A percentile compares a stretch with the other conserved stretches of the same genome.
Conservation (phyloP, 2,329 filamentous ascomycete genomes). For the Xylariales sp. region DNA sequence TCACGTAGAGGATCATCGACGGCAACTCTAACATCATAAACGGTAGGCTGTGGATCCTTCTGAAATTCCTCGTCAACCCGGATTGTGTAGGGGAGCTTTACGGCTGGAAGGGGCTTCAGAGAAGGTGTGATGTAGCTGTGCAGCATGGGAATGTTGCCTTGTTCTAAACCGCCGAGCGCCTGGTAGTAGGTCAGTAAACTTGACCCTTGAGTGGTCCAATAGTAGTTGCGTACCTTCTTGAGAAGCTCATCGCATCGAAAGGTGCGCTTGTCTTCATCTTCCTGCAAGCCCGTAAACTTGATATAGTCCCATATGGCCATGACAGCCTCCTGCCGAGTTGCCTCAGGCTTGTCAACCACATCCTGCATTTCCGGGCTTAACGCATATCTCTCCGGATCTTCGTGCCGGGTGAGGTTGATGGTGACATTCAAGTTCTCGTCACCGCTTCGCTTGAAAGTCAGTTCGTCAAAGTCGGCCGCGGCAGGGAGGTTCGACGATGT, state of each 20-base stretch:
- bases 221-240: slow-evolving; percentile 53
- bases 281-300: slow-evolving; percentile 76
- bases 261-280: slow-evolving; percentile 90
- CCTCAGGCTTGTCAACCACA: slow-evolving; percentile 80
- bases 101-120: slow-evolving; percentile 71
- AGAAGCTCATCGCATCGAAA: slow-evolving; percentile 86
- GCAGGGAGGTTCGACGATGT: slow-evolving; percentile 52
- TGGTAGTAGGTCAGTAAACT: slow-evolving; percentile 42
- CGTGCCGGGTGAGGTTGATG: slow-evolving; percentile 79
- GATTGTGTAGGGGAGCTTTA: slow-evolving; percentile 87
- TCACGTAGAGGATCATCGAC: slow-evolving; percentile 77
- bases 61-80: slow-evolving; percentile 84
- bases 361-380: slow-evolving; percentile 76
- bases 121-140: slow-evolving; percentile 76
- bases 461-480: slow-evolving; percentile 77
- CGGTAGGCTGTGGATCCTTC: slow-evolving; percentile 67
- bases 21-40: slow-evolving; percentile 85
- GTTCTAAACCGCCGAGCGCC: slow-evolving; percentile 6
- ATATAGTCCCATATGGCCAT: slow-evolving; percentile 97
- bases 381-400: slow-evolving; percentile 78
- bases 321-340: slow-evolving; percentile 80
- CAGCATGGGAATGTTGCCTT: slow-evolving; percentile 78
- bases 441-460: slow-evolving; percentile 85
- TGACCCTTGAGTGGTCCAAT: slow-evolving; percentile 1
- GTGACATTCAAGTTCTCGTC: slow-evolving; percentile 91